Percentiles rank a stretch among this genome's conserved stretches.
Evolutionary conservation across 192 early-diverging fungal genomes (phyloP).

Genomic region (Dissophora globulifera): DNA sequence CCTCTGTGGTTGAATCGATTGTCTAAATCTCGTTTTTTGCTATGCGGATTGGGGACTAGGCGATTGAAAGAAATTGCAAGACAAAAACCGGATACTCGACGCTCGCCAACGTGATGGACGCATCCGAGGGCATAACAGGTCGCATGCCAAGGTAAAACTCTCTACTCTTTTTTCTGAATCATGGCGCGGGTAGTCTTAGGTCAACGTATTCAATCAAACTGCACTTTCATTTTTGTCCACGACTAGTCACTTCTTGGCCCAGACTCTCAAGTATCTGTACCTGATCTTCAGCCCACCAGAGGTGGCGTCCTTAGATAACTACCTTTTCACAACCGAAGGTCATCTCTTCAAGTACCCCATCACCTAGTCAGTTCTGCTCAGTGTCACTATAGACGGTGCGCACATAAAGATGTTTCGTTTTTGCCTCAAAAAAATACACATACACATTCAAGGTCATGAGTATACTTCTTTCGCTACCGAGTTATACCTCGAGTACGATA

Average conservation of each 20-base stretch:
- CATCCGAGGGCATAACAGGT: conserved; percentile 19
- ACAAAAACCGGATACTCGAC: conserved; percentile 50
- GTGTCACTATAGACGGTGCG: too few relatives aligned
- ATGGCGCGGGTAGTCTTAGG: background rate
- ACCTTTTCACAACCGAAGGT: conserved; percentile 82
- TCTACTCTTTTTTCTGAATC: background rate
- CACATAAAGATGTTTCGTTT: too few relatives aligned
- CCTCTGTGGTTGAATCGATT: background rate
- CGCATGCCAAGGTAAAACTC: conserved; percentile 29
- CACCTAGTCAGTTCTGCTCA: too few relatives aligned
- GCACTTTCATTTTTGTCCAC: background rate
- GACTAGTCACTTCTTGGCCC: conserved; percentile 77
- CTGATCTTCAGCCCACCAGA: conserved; percentile 72
- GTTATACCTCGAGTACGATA: too few relatives aligned
- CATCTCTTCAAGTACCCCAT: conserved; percentile 67
- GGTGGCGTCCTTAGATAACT: conserved; percentile 68
- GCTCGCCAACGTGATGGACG: conserved; percentile 40
- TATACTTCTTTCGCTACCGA: too few relatives aligned
- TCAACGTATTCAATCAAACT: background rate
- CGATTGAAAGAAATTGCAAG: conserved; percentile 36
- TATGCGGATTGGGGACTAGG: conserved; percentile 3
- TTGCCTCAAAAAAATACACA: too few relatives aligned
- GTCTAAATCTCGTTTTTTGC: too few relatives aligned
- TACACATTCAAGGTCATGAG: too few relatives aligned
- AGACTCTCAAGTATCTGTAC: conserved; percentile 87